Base-by-base conservation (phyloP, 1,284 basidiomycete species). In the Puccinia hordei region DNA sequence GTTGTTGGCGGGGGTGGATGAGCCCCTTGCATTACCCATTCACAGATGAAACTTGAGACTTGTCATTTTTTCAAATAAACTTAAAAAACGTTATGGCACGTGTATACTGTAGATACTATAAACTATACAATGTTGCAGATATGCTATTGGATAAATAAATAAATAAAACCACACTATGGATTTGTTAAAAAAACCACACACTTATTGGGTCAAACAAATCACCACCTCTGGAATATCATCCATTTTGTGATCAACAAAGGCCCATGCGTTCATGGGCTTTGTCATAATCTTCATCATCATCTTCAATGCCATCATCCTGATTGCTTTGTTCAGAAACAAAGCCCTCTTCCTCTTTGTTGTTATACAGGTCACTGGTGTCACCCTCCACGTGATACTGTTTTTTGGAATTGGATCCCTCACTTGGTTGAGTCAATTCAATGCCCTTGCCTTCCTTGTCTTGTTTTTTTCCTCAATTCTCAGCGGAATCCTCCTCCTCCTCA, bases 391-490 rank as follows among this genome's bases (percentile, higher is more conserved):
- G 41, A 30, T 57, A 57, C 53, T 57, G 8, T 6, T 57, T 19
- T 5, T 57, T 19, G 53, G 53, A 57, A 57, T 22, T 19, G 53
- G 41, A 44, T 8, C 27, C 33, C 12, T 10, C 12, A 24, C 57
- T 61, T 13, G 57, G 57, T 30, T 61, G 9, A 44, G 65, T 68
- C 35, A 68, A 68, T 13, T 68, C 65, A n/a, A 68, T 68, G 33
- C 65, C 53, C 33, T 55, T 17, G 13, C 19, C 57, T 57, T 57
- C 51, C 6, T 61, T 24, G 33, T 22, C 30, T 46, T 73, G 44
- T 24, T 13, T 3, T 4, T 27, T n/a, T 3, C 9, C 51, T 17
- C 5, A 22, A 27, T 72, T 49, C 15, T 59, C 72, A 10, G 9
- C 72, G 1, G 19, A 19, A 15, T 72, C 46, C 19, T 57, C 73